Conservation (phyloP, 805 yeast genomes). For the Suhomyces tanzawaensis region DNA sequence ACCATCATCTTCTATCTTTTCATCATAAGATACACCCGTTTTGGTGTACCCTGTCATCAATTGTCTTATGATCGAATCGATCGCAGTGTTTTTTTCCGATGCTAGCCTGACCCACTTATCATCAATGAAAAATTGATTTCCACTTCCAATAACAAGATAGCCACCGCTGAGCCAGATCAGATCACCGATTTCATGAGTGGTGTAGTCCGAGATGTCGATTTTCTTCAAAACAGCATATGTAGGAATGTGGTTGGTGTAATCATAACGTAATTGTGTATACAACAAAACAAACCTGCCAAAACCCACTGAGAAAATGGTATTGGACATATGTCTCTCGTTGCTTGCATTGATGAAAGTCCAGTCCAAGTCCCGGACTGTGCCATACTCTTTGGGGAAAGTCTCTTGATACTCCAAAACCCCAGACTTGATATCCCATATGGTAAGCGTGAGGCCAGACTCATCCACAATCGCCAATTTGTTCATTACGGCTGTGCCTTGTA, state of each 20-base stretch:
- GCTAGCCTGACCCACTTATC: constrained; percentile 54
- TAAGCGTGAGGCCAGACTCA: constrained; percentile 45
- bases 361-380: constrained; percentile 66
- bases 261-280: constrained; percentile 82
- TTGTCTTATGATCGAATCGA: constrained; percentile 54
- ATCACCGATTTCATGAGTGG: constrained; percentile 83
- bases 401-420: constrained; percentile 66
- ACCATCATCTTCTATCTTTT: constrained; percentile 17
- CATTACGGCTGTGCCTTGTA: constrained; percentile 69
- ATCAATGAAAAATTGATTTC: constrained; percentile 83
- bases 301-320: constrained; percentile 78
- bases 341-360: constrained; percentile 65
- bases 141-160: constrained; percentile 77
- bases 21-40: constrained; percentile 1
- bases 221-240: constrained; percentile 74
- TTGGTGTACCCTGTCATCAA: constrained; percentile 31
- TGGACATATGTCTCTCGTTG: constrained; percentile 14
- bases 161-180: constrained; percentile 84
- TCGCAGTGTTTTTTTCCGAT: constrained; percentile 16
- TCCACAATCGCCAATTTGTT: constrained; percentile 76
- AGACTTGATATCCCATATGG: constrained; percentile 78
- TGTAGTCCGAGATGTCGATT: constrained; percentile 66
- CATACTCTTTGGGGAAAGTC: constrained; percentile 27
- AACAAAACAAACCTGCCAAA: constrained; percentile 60
- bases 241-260: constrained; percentile 78